These are phyloP conservation scores for Clitopilus passeckerianus DNA, from an alignment of 768 basidiomycete genomes.

Conservation along the genomic window DNA sequence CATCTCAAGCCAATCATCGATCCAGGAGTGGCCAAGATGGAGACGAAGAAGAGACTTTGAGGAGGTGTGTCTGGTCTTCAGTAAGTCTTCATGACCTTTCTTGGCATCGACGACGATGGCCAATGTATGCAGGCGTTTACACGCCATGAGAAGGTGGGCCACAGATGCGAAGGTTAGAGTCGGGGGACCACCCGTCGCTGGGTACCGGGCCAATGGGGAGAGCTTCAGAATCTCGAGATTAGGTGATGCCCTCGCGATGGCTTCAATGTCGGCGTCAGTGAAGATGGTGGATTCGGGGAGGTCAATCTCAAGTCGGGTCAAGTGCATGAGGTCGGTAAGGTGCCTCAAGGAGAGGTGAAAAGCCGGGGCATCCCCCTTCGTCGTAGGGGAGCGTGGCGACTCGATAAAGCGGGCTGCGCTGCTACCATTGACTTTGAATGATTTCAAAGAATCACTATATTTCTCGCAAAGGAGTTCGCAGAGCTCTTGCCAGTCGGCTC, in stretches of 20 bases:
- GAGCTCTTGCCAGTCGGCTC: slow-evolving; percentile 72
- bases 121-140: slow-evolving; percentile 60
- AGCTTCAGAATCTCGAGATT: slow-evolving; percentile 64
- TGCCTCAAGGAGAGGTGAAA: slow-evolving; percentile 59
- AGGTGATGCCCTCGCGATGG: slow-evolving; percentile 58
- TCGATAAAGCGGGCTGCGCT: slow-evolving; percentile 77
- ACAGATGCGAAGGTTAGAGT: slow-evolving; percentile 61
- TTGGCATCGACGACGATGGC: slow-evolving; percentile 60
- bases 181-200: slow-evolving; percentile 43
- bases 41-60: slow-evolving; percentile 67
- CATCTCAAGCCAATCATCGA: slow-evolving; percentile 61
- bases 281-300: slow-evolving; percentile 74
- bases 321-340: slow-evolving; percentile 45
- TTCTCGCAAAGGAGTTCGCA: slow-evolving; percentile 57
- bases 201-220: slow-evolving; percentile 66
- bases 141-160: slow-evolving; percentile 50
- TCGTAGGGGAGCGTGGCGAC: slow-evolving; percentile 75
- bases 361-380: slow-evolving; percentile 57
- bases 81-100: slow-evolving; percentile 36
- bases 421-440: slow-evolving; percentile 58
- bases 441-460: slow-evolving; percentile 55
- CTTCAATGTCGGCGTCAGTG: slow-evolving; percentile 52
- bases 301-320: slow-evolving; percentile 69
- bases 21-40: slow-evolving; percentile 74
- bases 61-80: slow-evolving; percentile 42